These are phyloP conservation scores for Eucalyptus urophylla DNA, from an alignment of 345 rosid species.

Conservation along the genomic window DNA sequence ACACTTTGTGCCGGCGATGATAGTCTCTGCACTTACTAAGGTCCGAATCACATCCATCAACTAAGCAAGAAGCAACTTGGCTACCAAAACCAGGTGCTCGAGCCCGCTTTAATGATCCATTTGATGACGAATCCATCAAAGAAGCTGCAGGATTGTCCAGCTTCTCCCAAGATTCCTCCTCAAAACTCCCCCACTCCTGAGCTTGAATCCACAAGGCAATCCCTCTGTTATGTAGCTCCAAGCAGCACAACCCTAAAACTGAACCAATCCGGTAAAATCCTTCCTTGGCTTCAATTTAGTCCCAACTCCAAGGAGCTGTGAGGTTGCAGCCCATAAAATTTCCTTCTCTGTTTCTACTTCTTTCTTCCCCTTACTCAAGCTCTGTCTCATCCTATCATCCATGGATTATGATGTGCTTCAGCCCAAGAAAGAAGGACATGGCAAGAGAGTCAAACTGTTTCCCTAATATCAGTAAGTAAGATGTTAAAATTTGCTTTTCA, in stretches of 20 bases:
- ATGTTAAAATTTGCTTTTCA: not conserved
- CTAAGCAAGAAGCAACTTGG: slow-evolving; percentile 56
- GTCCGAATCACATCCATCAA: slow-evolving; percentile 61
- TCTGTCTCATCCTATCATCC: not conserved
- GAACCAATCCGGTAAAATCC: not conserved
- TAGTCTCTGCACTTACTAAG: slow-evolving; percentile 64
- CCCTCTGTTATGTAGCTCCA: not conserved
- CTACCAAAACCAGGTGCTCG: slow-evolving; percentile 19
- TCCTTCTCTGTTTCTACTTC: not conserved
- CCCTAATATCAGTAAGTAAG: not conserved
- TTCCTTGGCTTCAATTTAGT: not conserved
- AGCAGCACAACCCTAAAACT: not conserved
- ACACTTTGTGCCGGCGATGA: slow-evolving; percentile 70
- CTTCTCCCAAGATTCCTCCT: not conserved
- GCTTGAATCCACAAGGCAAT: slow-evolving; percentile 11
- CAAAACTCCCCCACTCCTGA: slow-evolving; percentile 8
- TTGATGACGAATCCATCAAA: slow-evolving; percentile 44
- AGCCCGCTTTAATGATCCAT: slow-evolving; percentile 34
- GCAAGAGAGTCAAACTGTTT: not conserved
- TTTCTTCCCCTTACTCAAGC: not conserved
- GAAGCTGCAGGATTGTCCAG: not conserved
- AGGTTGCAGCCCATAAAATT: slow-evolving; percentile 8
- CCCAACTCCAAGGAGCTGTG: not conserved
- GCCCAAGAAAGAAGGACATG: not conserved
- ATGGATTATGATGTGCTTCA: not conserved